Evolutionary conservation across 2,329 filamentous ascomycete species (phyloP).

Genomic region (Xylaria sp.): DNA sequence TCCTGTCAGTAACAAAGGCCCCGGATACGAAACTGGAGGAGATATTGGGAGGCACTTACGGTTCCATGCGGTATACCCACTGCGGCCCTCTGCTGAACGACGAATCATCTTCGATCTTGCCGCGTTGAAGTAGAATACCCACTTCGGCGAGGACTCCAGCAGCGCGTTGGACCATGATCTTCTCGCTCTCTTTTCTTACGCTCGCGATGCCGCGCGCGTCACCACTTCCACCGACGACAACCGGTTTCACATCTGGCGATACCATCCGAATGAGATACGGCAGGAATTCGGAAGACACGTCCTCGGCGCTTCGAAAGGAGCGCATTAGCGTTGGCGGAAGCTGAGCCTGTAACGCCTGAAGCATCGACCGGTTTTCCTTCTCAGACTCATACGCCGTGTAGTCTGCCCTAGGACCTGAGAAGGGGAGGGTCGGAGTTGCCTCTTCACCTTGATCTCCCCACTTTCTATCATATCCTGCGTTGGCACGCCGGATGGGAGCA

Average conservation of each 20-base stretch:
- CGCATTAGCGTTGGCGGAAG: conserved; percentile 68
- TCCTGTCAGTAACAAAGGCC: conserved; percentile 5
- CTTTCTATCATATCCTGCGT: conserved; percentile 39
- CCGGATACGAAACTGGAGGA: too few species aligned
- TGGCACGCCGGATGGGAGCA: conserved; percentile 53
- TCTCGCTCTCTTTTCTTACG: conserved; percentile 82
- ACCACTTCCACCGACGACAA: conserved; percentile 69
- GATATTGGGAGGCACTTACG: conserved; percentile 50
- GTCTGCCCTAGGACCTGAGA: conserved; percentile 75
- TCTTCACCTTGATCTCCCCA: conserved; percentile 44
- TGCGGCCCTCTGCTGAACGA: conserved; percentile 53
- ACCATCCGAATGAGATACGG: conserved; percentile 81
- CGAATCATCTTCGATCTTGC: conserved; percentile 67
- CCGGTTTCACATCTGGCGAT: conserved; percentile 84
- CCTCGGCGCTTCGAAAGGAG: conserved; percentile 71
- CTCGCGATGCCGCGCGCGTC: conserved; percentile 66
- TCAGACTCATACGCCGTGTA: conserved; percentile 74
- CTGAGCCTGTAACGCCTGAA: conserved; percentile 67
- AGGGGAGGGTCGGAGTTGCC: conserved; percentile 57
- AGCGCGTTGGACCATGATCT: conserved; percentile 70
- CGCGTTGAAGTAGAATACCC: conserved; percentile 74
- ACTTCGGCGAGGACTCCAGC: conserved; percentile 79
- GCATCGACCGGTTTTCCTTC: conserved; percentile 69
- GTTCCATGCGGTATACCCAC: conserved; percentile 93
- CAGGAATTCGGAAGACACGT: conserved; percentile 74